Evolutionary conservation across 805 yeast species (phyloP), one percentile per base, ranked within the genome.

Genomic region (Wickerhamomyces strasburgensis): DNA sequence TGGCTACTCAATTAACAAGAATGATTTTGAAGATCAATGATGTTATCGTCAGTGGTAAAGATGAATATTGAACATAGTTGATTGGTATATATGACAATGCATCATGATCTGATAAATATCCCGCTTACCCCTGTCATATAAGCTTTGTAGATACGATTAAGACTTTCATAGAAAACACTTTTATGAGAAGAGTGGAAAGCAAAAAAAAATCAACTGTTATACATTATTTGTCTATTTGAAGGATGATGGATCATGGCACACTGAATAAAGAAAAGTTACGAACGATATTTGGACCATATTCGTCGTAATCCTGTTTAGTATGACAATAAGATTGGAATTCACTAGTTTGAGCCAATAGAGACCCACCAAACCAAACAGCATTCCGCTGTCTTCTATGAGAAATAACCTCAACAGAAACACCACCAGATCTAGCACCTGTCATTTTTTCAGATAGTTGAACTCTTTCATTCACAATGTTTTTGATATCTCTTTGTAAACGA

Each of bases 311-410:
- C 57, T 83, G 81, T 68, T 93, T 93, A 17, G 98, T 90, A 68
- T 93, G 93, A 62, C 98, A 93, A 64, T 89, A 89, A 61, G 94
- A 79, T 64, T 84, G 86, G 68, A 93, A 93, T 65, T 93, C 98
- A 16, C 95, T 80, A 9, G 99, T 93, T 68, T 90, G 98, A 1
- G 99, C 98, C 58, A 93, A 72, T 50, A 93, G 68, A 15, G 95
- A 84, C 49, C 99, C 99, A 52, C 99, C 99, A 60, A 90, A 93
- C 99, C 99, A 93, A 41, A 93, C 99, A 3, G 99, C 99, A 57
- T 93, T 87, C 61, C 96, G 78, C 69, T 93, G 99, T 65, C 93
- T 84, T 70, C 90, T 88, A 68, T 93, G 99, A 19, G 95, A 79
- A 48, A 93, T 89, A 44, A 93, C 99, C 65, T 86, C 94, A 39